Evolutionary conservation across 345 rosid genomes (phyloP).

Genomic region (Pseudoturritis turrita): DNA sequence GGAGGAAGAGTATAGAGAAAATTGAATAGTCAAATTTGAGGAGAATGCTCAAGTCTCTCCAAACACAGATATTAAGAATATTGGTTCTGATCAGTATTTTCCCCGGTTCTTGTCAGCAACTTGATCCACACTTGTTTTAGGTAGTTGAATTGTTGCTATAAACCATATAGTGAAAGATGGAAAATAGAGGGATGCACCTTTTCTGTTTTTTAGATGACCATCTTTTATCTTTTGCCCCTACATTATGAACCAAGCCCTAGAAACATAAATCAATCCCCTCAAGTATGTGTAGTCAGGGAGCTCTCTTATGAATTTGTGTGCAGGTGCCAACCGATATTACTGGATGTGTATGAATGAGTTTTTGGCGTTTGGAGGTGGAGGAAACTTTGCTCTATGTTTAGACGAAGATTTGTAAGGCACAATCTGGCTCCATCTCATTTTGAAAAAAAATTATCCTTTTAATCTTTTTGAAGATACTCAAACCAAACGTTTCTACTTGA

Average conservation of each 20-base stretch:
- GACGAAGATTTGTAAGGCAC: constrained; percentile 86
- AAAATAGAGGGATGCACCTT: not conserved
- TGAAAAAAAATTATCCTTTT: not conserved
- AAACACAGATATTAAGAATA: not conserved
- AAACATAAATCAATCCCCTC: not conserved
- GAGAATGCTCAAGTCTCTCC: constrained; percentile 1
- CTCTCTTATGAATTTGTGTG: not conserved
- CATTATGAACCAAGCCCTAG: not conserved
- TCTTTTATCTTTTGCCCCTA: not conserved
- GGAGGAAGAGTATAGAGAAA: not conserved
- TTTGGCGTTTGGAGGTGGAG: constrained; percentile 88
- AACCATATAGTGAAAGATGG: not conserved
- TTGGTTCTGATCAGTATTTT: not conserved
- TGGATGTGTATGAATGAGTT: constrained; percentile 79
- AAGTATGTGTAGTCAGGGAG: not conserved
- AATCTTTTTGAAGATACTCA: not conserved
- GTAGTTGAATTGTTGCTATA: not conserved
- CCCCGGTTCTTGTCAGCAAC: not conserved
- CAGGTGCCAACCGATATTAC: constrained; percentile 93
- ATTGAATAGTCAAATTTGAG: not conserved
- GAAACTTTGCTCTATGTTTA: constrained; percentile 72
- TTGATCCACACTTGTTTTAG: not conserved
- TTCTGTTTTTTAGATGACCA: not conserved
- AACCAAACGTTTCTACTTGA: constrained; percentile 3
- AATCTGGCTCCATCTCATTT: not conserved